phyloP scores from a whole-genome alignment of 345 rosid genomes.

The Citrus australasica region DNA sequence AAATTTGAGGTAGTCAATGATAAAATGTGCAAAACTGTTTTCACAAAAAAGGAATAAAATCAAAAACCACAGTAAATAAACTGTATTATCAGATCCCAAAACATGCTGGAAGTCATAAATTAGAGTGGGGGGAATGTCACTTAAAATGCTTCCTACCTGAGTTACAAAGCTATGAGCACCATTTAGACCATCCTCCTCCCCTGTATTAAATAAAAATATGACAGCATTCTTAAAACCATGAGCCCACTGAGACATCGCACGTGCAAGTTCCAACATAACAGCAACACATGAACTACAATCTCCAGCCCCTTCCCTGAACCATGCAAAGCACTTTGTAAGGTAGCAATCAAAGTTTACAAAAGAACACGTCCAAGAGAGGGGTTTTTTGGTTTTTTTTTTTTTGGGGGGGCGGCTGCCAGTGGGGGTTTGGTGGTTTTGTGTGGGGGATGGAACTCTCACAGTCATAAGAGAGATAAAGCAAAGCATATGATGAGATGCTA shows the following conservation, averaged over 20 bases:
- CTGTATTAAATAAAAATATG: slow-evolving; percentile 85
- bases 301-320: slow-evolving; percentile 90
- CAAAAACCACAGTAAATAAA: too few species aligned
- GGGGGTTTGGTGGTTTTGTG: too few species aligned
- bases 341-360: not conserved
- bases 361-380: not conserved
- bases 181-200: slow-evolving; percentile 94
- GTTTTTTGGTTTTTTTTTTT: too few species aligned
- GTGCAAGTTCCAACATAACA: slow-evolving; percentile 96
- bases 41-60: too few species aligned
- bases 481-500: not conserved
- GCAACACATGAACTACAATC: slow-evolving; percentile 96
- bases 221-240: slow-evolving; percentile 87
- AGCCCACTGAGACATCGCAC: slow-evolving; percentile 90
- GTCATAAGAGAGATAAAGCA: not conserved
- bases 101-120: not conserved
- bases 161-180: slow-evolving; percentile 99
- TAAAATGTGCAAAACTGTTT: not conserved
- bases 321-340: slow-evolving; percentile 12
- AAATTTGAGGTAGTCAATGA: not conserved
- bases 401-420: too few species aligned
- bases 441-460: too few species aligned
- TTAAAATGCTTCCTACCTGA: slow-evolving; percentile 51
- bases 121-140: not conserved
- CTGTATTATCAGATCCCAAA: too few species aligned